Conservation (phyloP, 371 early-diverging fungal species). For the Rhizopus microsporus region DNA sequence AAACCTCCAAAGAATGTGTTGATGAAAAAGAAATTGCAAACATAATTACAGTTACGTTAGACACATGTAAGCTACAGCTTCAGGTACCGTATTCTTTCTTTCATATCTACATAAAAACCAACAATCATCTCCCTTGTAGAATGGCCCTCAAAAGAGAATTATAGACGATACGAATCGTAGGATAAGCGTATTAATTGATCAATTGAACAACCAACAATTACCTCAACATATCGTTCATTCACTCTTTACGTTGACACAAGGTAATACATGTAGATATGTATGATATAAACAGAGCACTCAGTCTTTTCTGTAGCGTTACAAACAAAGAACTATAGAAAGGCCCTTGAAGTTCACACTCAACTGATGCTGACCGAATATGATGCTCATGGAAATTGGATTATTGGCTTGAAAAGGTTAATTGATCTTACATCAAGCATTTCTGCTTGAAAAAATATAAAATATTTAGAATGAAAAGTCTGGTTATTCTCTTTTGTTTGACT, state of each 20-base stretch:
- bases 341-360: conserved; percentile 58
- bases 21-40: conserved; percentile 6
- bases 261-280: conserved; percentile 20
- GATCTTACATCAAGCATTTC: conserved; percentile 34
- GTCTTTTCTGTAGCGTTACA: conserved; percentile 16
- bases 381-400: conserved; percentile 64
- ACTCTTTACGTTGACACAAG: conserved; percentile 44
- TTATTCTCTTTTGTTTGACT: too few relatives aligned
- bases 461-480: too few relatives aligned
- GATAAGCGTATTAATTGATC: conserved; percentile 51
- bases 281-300: neutral
- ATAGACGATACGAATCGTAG: conserved; percentile 64
- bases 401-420: conserved; percentile 67
- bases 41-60: conserved; percentile 14
- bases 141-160: conserved; percentile 59
- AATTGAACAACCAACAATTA: conserved; percentile 52
- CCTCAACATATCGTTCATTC: conserved; percentile 44
- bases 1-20: conserved; percentile 12
- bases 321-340: conserved; percentile 36
- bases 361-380: conserved; percentile 66
- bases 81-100: conserved; percentile 10
- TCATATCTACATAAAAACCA: too few relatives aligned
- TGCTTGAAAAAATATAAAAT: too few relatives aligned
- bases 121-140: neutral
- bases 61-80: conserved; percentile 10